Conservation (phyloP, 2,329 filamentous ascomycete genomes). For the Paecilomyces variotii region DNA sequence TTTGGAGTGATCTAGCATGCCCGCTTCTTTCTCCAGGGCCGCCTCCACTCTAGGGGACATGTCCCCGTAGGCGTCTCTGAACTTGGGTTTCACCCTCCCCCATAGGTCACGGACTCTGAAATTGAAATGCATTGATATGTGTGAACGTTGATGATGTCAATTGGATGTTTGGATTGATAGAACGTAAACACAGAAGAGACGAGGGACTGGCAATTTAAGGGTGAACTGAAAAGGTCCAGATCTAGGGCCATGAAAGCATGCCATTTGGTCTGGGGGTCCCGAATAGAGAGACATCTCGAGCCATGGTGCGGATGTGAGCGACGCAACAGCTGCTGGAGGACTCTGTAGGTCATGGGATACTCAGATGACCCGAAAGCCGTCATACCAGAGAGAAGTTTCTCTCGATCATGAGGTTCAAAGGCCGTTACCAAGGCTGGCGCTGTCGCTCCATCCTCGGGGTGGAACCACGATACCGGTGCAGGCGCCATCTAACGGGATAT, state of each 20-base stretch:
- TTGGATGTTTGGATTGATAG: neutral
- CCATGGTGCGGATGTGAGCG: neutral
- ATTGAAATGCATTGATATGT: neutral
- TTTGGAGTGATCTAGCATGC: constrained; percentile 32
- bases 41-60: constrained; percentile 20
- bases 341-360: neutral
- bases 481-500: neutral
- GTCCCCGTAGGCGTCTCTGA: neutral
- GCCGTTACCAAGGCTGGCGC: neutral
- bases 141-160: neutral
- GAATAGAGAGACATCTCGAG: neutral
- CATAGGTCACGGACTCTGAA: neutral
- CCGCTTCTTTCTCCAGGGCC: constrained; percentile 23
- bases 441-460: neutral
- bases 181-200: neutral
- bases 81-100: neutral
- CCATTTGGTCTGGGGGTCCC: neutral
- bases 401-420: neutral
- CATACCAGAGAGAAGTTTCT: neutral
- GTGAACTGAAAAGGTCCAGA: neutral
- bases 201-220: neutral
- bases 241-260: neutral
- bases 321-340: neutral
- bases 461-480: neutral
- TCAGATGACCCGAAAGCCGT: neutral